A percentile compares a stretch with the other conserved stretches of the same genome.
These are phyloP conservation scores for Clarireedia hainanense DNA, from an alignment of 2,329 filamentous ascomycete genomes.

Conservation along the genomic window DNA sequence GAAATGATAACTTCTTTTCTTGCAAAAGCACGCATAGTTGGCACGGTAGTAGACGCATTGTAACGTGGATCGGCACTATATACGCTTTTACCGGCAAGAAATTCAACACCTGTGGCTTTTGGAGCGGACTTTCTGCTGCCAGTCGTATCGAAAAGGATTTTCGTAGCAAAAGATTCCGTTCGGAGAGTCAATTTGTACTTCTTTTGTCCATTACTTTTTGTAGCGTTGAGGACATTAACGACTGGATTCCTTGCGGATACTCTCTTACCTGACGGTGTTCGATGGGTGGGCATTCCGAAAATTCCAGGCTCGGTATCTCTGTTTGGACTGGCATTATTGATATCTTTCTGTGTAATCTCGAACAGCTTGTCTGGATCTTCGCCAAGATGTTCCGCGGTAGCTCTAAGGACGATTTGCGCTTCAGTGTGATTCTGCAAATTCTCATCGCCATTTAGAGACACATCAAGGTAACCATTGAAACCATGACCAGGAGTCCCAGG, in stretches of 20 bases:
- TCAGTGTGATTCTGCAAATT: background rate
- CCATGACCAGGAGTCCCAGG: slow-evolving; percentile 22
- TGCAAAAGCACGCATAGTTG: slow-evolving; percentile 14
- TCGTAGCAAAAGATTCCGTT: slow-evolving; percentile 31
- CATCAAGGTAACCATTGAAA: slow-evolving; percentile 26
- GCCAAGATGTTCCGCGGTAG: background rate
- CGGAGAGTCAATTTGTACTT: slow-evolving; percentile 18
- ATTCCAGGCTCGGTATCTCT: background rate
- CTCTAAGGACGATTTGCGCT: background rate
- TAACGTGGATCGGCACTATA: slow-evolving; percentile 12
- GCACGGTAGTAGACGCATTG: slow-evolving; percentile 1
- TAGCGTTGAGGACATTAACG: background rate
- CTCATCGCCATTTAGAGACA: background rate
- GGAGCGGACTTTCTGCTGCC: slow-evolving; percentile 16
- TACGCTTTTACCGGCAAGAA: slow-evolving; percentile 33
- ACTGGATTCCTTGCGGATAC: background rate
- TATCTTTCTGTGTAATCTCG: background rate
- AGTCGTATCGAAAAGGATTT: slow-evolving; percentile 32
- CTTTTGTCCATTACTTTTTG: slow-evolving; percentile 8
- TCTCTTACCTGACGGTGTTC: background rate
- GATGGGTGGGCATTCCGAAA: background rate
- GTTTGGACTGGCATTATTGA: background rate
- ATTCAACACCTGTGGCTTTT: slow-evolving; percentile 36
- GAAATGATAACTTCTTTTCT: slow-evolving; percentile 38
- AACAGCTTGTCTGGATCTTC: background rate